Evolutionary conservation across 352 stramenopile genomes (phyloP), one percentile per base, ranked within the genome.

Genomic region (Phytophthora podocarpi): DNA sequence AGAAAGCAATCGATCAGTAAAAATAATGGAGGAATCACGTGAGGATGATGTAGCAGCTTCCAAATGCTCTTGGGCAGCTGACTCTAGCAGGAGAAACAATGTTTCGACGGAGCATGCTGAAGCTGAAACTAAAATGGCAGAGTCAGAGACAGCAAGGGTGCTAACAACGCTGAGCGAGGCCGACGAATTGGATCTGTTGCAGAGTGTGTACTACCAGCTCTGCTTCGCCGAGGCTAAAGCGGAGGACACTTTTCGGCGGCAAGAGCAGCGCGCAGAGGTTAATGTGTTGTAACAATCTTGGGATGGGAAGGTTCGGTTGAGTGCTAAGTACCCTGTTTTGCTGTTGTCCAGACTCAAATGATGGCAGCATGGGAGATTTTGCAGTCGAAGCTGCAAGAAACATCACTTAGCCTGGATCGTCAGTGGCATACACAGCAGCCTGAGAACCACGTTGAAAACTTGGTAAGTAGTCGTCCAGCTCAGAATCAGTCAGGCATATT

Each of bases 181-280:
- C n/a, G 72, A 82, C 16, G 78, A 88, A 39, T 53, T 84, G 2
- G 76, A 87, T 48, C 32, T 83, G 15, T 57, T 90, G 4, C 66
- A 87, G 30, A 70, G 63, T 4, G 28, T 88, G 13, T 83, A 86
- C 28, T 67, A 73, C 31, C 78, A 89, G 46, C 56, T 90, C 5
- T 80, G 74, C 30, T 77, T 86, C 9, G 55, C 64, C 1, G 74
- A 89, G 57, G 72, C 68, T 16, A 72, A 72, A 45, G 62, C 71
- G 2, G 40, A 63, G 1, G 61, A 75, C 12, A 59, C 68, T 5
- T 87, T 88, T 39, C 51, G 39, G 5, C 59, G 40, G 1, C 81
- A 90, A 67, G 74, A 90, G 37, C 57, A 83, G 20, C 46, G 43
- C 1, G 70, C 76, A 15, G 62, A 87, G 78, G 80, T 85, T 63